These are phyloP conservation scores for Aspergillus pseudoviridinutans DNA, from an alignment of 2,329 filamentous ascomycete species.

Conservation along the genomic window DNA sequence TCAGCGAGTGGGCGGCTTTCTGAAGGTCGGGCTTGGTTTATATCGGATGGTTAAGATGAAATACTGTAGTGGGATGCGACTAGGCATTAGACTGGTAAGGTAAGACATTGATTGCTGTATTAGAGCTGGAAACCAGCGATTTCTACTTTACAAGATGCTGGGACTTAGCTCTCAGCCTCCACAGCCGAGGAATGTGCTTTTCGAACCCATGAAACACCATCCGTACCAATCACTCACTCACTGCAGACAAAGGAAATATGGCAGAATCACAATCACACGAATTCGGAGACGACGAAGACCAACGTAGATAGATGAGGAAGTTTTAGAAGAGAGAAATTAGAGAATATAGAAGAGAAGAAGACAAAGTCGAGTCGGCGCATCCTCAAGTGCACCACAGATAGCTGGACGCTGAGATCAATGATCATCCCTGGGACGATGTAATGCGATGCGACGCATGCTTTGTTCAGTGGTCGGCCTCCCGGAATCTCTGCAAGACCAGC, in stretches of 20 bases:
- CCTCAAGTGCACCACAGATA: slow-evolving; percentile 6
- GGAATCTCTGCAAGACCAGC: slow-evolving; percentile 21
- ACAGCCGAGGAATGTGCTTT: slow-evolving; percentile 2
- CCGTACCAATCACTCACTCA: slow-evolving; percentile 1
- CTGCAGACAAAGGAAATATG: slow-evolving; percentile 23
- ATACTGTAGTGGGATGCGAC: no score
- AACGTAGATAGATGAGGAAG: slow-evolving; percentile 19
- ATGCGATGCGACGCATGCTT: no score
- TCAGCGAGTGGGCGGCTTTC: slow-evolving; percentile 16
- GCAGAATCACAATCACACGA: slow-evolving; percentile 22
- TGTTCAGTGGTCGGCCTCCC: slow-evolving; percentile 7
- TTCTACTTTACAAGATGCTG: slow-evolving; percentile 17
- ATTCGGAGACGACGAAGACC: background rate
- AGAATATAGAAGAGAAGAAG: slow-evolving; percentile 4
- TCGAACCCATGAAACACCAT: slow-evolving; percentile 6
- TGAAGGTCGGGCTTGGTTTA: background rate
- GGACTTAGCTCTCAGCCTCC: slow-evolving; percentile 6
- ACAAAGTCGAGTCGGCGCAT: slow-evolving; percentile 10
- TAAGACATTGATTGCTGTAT: background rate
- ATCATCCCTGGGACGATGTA: background rate
- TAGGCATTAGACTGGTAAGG: slow-evolving; percentile 8
- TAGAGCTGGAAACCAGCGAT: background rate
- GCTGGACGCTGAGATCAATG: background rate
- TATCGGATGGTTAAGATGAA: background rate
- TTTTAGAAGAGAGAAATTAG: slow-evolving; percentile 19